Conservation (phyloP, 208 protist genomes). For the Angomonas deanei region DNA sequence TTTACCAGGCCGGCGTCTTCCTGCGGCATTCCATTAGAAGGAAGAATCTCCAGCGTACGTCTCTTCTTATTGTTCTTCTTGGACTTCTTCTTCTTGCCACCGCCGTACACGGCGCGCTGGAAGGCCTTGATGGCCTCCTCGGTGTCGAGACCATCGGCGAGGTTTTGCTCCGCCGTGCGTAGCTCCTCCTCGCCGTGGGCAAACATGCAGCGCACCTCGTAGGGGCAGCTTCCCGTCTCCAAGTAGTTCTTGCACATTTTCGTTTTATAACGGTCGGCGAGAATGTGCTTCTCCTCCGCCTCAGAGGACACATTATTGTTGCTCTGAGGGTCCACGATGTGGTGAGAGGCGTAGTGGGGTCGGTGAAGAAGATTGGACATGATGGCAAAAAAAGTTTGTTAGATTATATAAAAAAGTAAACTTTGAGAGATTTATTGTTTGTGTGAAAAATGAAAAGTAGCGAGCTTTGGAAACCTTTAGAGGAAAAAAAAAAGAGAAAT, state of each 20-base stretch:
- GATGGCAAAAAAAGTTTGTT: conserved; percentile 2
- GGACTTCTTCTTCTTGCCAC: conserved; percentile 33
- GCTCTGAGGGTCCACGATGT: background rate
- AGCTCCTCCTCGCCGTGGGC: conserved; percentile 69
- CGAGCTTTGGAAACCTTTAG: no score
- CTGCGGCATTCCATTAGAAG: conserved; percentile 65
- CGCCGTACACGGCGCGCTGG: background rate
- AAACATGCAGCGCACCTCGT: conserved; percentile 72
- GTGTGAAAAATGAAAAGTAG: no score
- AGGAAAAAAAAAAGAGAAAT: no score
- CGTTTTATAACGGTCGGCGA: conserved; percentile 22
- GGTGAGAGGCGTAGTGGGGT: background rate
- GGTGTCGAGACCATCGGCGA: conserved; percentile 50
- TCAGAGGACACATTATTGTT: conserved; percentile 13
- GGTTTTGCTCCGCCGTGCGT: conserved; percentile 57
- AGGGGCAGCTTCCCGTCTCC: conserved; percentile 44
- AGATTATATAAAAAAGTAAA: no score
- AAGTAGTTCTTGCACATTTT: conserved; percentile 72
- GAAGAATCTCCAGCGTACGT: conserved; percentile 49
- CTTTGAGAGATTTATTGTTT: no score
- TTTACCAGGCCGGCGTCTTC: no score
- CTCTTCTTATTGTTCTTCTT: conserved; percentile 54
- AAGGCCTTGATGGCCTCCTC: conserved; percentile 65
- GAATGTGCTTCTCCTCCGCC: conserved; percentile 13
- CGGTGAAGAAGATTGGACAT: background rate